Conservation (phyloP, 177 flowering plant species). For the Vitis hybrid region DNA sequence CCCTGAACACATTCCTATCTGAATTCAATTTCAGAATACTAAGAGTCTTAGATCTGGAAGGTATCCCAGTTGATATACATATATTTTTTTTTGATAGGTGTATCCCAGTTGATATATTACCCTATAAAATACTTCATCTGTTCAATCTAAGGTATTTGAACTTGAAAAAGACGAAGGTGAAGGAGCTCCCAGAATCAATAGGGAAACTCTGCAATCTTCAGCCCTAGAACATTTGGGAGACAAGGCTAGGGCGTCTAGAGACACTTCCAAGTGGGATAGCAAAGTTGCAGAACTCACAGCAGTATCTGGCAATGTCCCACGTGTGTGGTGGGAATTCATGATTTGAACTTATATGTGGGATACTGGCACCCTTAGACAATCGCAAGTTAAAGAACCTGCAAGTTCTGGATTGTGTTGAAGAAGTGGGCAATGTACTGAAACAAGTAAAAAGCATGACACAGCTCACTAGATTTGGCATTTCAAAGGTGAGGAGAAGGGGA, state of each 20-base stretch:
- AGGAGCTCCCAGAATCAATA: conserved; percentile 23
- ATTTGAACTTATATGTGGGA: no score
- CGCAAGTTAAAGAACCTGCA: no score
- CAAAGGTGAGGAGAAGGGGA: no score
- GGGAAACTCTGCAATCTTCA: conserved; percentile 17
- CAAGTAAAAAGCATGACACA: conserved; percentile 15
- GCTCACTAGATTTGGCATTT: conserved; percentile 8
- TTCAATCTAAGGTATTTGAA: conserved; percentile 27
- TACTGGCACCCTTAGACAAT: no score
- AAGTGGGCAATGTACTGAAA: no score
- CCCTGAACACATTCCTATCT: background rate
- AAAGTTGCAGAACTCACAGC: conserved; percentile 17
- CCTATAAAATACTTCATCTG: conserved; percentile 15
- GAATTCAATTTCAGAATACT: conserved; percentile 18
- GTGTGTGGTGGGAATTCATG: no score
- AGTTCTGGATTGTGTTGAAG: no score
- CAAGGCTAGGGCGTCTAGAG: conserved; percentile 7
- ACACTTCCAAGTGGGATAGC: conserved; percentile 17
- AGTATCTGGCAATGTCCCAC: no score
- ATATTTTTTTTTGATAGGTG: no score
- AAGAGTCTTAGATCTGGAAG: conserved; percentile 36
- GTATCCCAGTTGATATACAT: conserved; percentile 13
- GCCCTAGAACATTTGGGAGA: conserved; percentile 20
- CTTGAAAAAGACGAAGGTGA: conserved; percentile 16
- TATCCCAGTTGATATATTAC: conserved; percentile 13